These are phyloP conservation scores for Heimioporus retisporus DNA, from an alignment of 1,284 basidiomycete genomes.

Conservation along the genomic window DNA sequence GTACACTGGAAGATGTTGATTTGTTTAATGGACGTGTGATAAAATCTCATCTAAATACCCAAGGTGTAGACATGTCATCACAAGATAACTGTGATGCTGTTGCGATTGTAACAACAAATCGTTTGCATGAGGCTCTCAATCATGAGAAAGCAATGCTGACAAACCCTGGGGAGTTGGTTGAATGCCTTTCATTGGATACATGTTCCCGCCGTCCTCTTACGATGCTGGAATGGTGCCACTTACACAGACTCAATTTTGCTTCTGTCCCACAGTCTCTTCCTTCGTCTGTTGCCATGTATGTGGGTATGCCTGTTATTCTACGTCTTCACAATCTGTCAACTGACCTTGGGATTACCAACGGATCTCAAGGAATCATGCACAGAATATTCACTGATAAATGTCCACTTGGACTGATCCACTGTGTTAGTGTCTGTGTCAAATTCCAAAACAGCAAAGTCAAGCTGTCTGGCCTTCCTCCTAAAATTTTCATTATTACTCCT, in stretches of 20 bases:
- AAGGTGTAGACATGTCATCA: neutral
- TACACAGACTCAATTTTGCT: no score
- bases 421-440: neutral
- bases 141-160: no score
- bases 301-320: slow-evolving; percentile 44
- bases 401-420: neutral
- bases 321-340: slow-evolving; percentile 36
- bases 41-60: slow-evolving; percentile 1
- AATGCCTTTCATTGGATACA: no score
- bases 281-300: no score
- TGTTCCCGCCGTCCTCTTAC: no score
- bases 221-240: no score
- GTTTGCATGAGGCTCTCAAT: no score
- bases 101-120: no score
- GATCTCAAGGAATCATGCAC: slow-evolving; percentile 30
- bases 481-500: neutral
- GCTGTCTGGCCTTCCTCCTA: neutral
- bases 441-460: neutral
- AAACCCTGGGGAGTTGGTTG: no score
- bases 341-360: slow-evolving; percentile 44
- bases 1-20: slow-evolving; percentile 38
- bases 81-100: no score
- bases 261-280: no score
- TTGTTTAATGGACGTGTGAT: slow-evolving; percentile 41
- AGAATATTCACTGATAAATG: slow-evolving; percentile 10